Evolutionary conservation across 2,329 filamentous ascomycete species (phyloP).

Genomic region (Aspergillus fumigatus): DNA sequence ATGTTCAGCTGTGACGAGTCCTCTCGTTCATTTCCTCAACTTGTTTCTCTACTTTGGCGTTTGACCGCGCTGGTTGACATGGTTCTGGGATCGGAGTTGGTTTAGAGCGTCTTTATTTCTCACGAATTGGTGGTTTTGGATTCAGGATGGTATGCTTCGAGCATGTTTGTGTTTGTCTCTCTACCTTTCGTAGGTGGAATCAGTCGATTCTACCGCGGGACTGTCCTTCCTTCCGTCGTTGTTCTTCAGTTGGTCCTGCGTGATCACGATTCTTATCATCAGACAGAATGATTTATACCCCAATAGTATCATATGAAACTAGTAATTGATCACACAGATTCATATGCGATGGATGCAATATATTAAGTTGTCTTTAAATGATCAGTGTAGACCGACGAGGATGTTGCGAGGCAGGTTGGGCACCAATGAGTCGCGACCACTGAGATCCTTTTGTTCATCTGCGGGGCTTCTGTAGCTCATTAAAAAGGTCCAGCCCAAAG

Average conservation of each 20-base stretch:
- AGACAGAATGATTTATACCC: neutral
- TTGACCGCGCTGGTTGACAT: constrained; percentile 3
- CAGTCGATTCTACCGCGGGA: neutral
- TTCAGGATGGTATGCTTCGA: neutral
- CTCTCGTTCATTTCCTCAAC: neutral
- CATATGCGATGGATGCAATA: neutral
- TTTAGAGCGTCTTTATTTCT: constrained; percentile 5
- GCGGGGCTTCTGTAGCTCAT: neutral
- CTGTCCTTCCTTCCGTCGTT: neutral
- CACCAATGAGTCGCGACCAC: neutral
- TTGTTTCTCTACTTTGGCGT: neutral
- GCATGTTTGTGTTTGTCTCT: neutral
- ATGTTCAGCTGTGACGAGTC: constrained; percentile 21
- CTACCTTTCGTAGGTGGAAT: neutral
- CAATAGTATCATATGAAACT: neutral
- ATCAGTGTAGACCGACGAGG: neutral
- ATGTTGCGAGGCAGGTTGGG: neutral
- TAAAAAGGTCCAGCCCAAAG: neutral
- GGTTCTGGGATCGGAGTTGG: constrained; percentile 7
- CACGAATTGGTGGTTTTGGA: neutral
- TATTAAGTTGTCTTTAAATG: neutral
- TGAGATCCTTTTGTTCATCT: neutral
- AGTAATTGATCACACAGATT: neutral
- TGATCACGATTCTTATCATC: constrained; percentile 2
- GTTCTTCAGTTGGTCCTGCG: neutral